Percentiles rank a stretch among this genome's conserved stretches.
phyloP scores from a whole-genome alignment of 73 alveolate species.

The Durusdinium trenchii region DNA sequence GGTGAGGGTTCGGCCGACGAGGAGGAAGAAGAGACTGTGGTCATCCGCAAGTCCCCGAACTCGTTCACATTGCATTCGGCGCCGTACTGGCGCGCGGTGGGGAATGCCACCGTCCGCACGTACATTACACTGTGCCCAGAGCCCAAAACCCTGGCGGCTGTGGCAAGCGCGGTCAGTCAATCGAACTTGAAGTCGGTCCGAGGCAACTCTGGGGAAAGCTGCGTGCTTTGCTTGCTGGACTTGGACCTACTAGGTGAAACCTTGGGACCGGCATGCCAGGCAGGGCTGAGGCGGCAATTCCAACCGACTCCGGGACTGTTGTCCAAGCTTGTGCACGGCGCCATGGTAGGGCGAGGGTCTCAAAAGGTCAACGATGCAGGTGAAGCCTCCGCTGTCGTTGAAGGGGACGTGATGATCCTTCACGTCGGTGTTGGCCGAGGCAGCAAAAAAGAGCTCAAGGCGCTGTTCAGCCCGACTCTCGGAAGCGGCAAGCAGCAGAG shows the following conservation, averaged over 20 bases:
- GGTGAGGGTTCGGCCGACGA: background rate
- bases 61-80: background rate
- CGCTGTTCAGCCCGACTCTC: background rate
- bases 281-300: background rate
- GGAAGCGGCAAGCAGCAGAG: background rate
- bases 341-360: conserved; percentile 15
- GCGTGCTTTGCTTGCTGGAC: background rate
- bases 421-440: background rate
- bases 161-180: background rate
- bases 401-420: background rate
- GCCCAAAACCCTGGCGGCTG: conserved; percentile 1
- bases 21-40: background rate
- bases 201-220: background rate
- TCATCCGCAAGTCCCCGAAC: background rate
- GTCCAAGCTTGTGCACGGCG: background rate
- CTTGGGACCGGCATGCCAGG: background rate
- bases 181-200: background rate
- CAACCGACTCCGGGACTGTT: background rate
- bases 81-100: background rate
- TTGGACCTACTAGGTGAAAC: background rate
- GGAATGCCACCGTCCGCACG: conserved; percentile 1
- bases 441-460: background rate
- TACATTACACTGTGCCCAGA: background rate
- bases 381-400: background rate
- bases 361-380: background rate